Base-by-base conservation (phyloP, 1,284 basidiomycete genomes). In the Ceratobasidium papillatum region DNA sequence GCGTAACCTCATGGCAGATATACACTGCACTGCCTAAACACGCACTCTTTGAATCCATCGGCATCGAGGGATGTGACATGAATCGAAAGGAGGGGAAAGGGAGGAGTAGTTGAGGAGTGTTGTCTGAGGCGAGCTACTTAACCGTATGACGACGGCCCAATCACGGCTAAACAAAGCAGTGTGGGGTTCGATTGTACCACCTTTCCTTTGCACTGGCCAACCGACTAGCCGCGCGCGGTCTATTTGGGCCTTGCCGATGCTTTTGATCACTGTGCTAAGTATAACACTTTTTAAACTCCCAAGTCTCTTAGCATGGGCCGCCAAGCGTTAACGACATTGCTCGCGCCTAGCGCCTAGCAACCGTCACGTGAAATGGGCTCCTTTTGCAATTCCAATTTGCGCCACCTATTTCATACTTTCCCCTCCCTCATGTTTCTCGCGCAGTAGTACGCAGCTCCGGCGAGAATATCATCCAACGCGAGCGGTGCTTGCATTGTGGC, bases 221-320 rank as follows among this genome's bases (percentile, higher is more conserved):
- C 22, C 52, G 49, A 19, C 19, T n/a, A 54, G 14, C 32, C 27
- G 11, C 25, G 56, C 30, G 34, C 59, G 5, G 3, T 41, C 59
- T 61, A 36, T 61, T 61, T 41, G 45, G 7, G 9, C 45, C 38
- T 41, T 5, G 19, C 45, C 45, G 19, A 47, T 47, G 11, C 7
- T 30, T 34, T 32, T 32, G 34, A 19, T 52, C 41, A 36, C 11
- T 45, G 30, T n/a, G 17, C 51, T 25, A 66, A 66, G 38, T n/a
- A 66, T 66, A 66, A 22, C 30, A 5, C 36, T 22, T 34, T 38
- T 9, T 47, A 7, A 12, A 11, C 27, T n/a, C 36, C 64, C 64
- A 66, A 66, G 64, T 36, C 64, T 66, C 64, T 66, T 66, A 54
- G 64, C 49, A 41, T 19, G 14, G 30, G 4, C 38, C 19, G 64